Evolutionary conservation across 805 yeast genomes (phyloP), one percentile per base, ranked within the genome.

Genomic region (Cyberlindnera veronae): DNA sequence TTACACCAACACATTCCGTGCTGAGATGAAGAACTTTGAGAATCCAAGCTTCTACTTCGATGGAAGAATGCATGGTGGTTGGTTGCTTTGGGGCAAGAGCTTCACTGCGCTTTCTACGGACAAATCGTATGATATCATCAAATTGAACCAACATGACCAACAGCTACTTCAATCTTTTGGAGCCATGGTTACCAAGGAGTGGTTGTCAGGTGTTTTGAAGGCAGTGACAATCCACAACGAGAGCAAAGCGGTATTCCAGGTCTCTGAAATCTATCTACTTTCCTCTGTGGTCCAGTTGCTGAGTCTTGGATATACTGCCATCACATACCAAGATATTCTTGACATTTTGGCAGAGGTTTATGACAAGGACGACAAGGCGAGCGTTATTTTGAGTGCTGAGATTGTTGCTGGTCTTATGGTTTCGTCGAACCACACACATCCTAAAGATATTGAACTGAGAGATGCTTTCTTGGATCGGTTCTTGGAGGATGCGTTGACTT

Each of bases 361-460:
- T 53, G 74, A 75, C 12, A 68, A 71, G 21, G 81, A 78, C 42
- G 95, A 88, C 42, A 84, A 82, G 51, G 76, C 87, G 13, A 67
- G 84, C 2, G 95, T 90, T 56, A 79, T 93, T 21, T 79, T 83
- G 10, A 68, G 74, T 2, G 77, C 87, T 41, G 97, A 90, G 58
- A 58, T 86, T 2, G 63, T 81, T 21, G 71, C 80, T 14, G 95
- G 90, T 3, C 50, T 88, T 6, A 55, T 85, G 15, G 54, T 76
- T 6, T 64, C 78, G 2, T 65, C 79, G 6, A 69, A 65, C 38
- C 62, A 56, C 39, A 67, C 77, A n/a, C 56, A 63, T 2, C 49
- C 58, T 0, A 64, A 63, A 3, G 56, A 62, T 24, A 30, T 63
- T 8, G 45, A 48, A 2, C 46, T 50, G 8, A 64, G 81, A 42